These are phyloP conservation scores for Phytophthora sansomeana DNA, from an alignment of 352 stramenopile species.

Conservation along the genomic window DNA sequence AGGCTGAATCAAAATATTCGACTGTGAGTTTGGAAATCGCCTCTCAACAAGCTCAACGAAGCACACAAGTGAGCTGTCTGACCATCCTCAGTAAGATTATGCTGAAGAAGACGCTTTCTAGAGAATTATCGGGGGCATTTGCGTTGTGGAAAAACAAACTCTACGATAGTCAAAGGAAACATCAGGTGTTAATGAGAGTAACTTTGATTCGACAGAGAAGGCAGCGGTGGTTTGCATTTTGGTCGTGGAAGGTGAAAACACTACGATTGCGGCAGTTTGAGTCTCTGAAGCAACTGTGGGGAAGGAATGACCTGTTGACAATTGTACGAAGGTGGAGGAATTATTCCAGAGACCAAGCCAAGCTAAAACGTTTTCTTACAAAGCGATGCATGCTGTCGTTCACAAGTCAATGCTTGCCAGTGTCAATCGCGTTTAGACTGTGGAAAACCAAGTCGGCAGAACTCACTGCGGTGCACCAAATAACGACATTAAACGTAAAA, in stretches of 20 bases:
- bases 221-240: slow-evolving; percentile 27
- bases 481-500: slow-evolving; percentile 15
- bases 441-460: slow-evolving; percentile 29
- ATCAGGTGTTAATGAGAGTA: slow-evolving; percentile 18
- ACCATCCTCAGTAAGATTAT: slow-evolving; percentile 22
- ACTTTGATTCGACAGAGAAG: slow-evolving; percentile 27
- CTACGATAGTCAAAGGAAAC: background rate
- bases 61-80: slow-evolving; percentile 7
- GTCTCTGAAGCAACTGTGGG: slow-evolving; percentile 16
- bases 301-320: background rate
- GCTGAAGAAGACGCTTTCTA: slow-evolving; percentile 28
- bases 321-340: slow-evolving; percentile 26
- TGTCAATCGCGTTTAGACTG: slow-evolving; percentile 29
- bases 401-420: slow-evolving; percentile 2
- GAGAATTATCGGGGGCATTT: slow-evolving; percentile 26
- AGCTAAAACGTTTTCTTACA: slow-evolving; percentile 28
- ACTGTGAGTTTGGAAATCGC: slow-evolving; percentile 4
- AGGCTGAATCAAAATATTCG: slow-evolving; percentile 18
- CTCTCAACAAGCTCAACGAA: slow-evolving; percentile 3
- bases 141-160: slow-evolving; percentile 33
- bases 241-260: slow-evolving; percentile 37
- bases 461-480: slow-evolving; percentile 19
- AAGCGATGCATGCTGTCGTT: slow-evolving; percentile 30
- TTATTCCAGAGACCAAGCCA: slow-evolving; percentile 22
- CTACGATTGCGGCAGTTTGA: slow-evolving; percentile 22